Base-by-base conservation (phyloP, 768 basidiomycete species). In the Hirschioporus abietinus region DNA sequence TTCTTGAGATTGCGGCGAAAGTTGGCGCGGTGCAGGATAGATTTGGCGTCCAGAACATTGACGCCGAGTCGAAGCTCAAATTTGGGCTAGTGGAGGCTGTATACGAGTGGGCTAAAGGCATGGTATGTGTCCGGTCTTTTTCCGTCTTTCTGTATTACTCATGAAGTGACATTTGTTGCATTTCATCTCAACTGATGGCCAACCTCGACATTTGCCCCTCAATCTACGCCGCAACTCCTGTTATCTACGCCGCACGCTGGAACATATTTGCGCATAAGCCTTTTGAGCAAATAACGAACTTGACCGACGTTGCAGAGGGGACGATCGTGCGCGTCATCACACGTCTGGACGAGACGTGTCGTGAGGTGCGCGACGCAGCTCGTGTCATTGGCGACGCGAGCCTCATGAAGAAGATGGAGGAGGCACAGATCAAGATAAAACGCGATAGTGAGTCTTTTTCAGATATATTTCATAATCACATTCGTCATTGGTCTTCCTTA, bases 21-120 rank as follows among this genome's bases (percentile, higher is more conserved):
- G 86, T 99, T 9, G 88, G 86, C 60, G 78, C 86, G 12, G 84
- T 92, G n/a, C 96, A 99, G 74, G 88, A 93, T 70, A 76, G 77
- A 18, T 85, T 92, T 75, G 90, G 89, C 73, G 93, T 98, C 0
- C 81, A 87, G 63, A 86, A 84, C 30, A 92, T 91, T 71, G 92
- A 88, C 66, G 93, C 91, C 74, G 87, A 88, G 64, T 84, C 86
- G 61, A 86, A 81, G 66, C 86, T 96, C 71, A 98, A 97, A 76
- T 91, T 91, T 68, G 97, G 97, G 7, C 80, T 99, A 25, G 87
- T 93, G 9, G 96, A 99, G 74, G 97, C 96, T 1, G 97, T 98
- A 7, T 98, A 99, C 74, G 97, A 99, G 76, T 99, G 97, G 97
- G 96, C 97, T 0, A 94, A 91, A 76, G 97, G 97, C 65, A 98